Conservation (phyloP, 1,284 basidiomycete species). For the Pascua guehoae region DNA sequence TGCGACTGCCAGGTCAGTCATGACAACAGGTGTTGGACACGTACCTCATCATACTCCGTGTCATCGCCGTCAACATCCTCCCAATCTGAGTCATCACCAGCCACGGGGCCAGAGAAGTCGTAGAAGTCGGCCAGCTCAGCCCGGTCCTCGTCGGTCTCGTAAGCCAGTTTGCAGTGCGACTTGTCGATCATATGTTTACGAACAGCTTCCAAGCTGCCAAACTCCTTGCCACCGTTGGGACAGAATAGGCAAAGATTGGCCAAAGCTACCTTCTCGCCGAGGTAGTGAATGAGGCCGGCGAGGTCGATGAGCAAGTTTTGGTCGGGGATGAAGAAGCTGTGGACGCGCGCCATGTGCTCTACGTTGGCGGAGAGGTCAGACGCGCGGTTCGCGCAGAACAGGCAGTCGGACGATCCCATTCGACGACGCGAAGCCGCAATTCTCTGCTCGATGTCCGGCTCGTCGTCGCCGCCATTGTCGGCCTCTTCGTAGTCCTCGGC, state of each 20-base stretch:
- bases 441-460: constrained; percentile 51
- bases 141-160: constrained; percentile 73
- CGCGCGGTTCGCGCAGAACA: constrained; percentile 72
- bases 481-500: constrained; percentile 53
- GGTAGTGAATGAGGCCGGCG: constrained; percentile 74
- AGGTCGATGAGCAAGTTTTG: constrained; percentile 83
- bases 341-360: constrained; percentile 77
- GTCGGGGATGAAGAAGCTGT: constrained; percentile 97
- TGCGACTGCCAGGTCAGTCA: constrained; percentile 9
- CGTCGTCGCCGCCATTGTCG: constrained; percentile 43
- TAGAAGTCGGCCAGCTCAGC: constrained; percentile 91
- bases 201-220: constrained; percentile 75
- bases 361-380: constrained; percentile 65
- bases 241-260: constrained; percentile 93
- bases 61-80: constrained; percentile 46
- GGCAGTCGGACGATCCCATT: constrained; percentile 65
- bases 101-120: constrained; percentile 81
- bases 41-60: constrained; percentile 20
- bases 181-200: constrained; percentile 93
- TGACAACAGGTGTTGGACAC: constrained; percentile 39
- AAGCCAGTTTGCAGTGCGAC: constrained; percentile 92
- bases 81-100: constrained; percentile 54
- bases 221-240: constrained; percentile 68
- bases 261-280: constrained; percentile 90
- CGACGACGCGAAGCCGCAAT: constrained; percentile 67